phyloP scores from a whole-genome alignment of 2,329 filamentous ascomycete species.

The Calonectria henricotiae region DNA sequence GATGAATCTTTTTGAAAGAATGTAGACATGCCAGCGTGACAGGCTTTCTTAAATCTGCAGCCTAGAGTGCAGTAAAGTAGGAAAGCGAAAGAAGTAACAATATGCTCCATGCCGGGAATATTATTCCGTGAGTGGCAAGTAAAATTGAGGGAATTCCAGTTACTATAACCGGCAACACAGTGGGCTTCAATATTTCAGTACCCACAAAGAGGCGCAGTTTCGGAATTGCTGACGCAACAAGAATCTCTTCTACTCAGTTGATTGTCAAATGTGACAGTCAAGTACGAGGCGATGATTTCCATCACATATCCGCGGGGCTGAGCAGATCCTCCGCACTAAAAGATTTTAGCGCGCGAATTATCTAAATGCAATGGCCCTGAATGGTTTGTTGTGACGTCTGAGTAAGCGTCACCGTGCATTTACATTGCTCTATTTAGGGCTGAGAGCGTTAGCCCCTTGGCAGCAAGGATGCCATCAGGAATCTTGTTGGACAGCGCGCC shows the following conservation, averaged over 20 bases:
- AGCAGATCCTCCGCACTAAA: background rate
- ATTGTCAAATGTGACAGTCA: too few relatives aligned
- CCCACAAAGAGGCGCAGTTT: background rate
- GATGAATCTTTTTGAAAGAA: too few relatives aligned
- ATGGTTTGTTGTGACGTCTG: constrained; percentile 3
- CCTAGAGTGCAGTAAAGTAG: too few relatives aligned
- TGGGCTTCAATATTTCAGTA: background rate
- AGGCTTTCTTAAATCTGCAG: too few relatives aligned
- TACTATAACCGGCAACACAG: background rate
- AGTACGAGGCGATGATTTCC: too few relatives aligned
- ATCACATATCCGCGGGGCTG: background rate
- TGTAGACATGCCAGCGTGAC: too few relatives aligned
- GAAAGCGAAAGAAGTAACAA: too few relatives aligned
- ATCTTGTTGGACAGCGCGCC: background rate
- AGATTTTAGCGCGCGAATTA: background rate
- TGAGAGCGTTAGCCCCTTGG: background rate
- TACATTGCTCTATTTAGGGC: background rate
- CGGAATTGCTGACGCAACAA: background rate
- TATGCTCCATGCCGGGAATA: too few relatives aligned
- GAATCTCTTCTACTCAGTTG: background rate
- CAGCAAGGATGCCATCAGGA: background rate
- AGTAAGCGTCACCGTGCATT: constrained; percentile 1
- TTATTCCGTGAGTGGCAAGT: too few relatives aligned
- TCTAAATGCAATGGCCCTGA: background rate
- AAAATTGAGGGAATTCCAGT: background rate